These are phyloP conservation scores for Globisporangium yorkense DNA, from an alignment of 352 stramenopile species.

Conservation along the genomic window DNA sequence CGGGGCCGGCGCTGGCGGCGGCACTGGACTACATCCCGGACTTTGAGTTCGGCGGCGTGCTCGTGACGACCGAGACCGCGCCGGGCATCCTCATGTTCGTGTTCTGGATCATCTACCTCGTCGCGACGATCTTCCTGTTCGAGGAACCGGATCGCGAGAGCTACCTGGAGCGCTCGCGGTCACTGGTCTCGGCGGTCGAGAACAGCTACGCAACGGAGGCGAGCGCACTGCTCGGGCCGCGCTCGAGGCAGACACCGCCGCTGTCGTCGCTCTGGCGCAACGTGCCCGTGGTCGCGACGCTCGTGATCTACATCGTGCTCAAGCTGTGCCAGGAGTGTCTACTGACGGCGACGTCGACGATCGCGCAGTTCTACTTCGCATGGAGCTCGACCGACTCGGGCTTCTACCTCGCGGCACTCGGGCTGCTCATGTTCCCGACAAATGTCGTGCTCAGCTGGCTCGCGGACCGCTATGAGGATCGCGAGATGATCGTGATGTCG, in stretches of 20 bases:
- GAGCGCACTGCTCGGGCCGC: conserved; percentile 6
- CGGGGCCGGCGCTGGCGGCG: conserved; percentile 77
- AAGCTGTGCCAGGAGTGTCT: conserved; percentile 90
- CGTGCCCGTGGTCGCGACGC: conserved; percentile 65
- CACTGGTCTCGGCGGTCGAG: conserved; percentile 28
- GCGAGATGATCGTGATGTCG: conserved; percentile 87
- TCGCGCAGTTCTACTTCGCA: conserved; percentile 88
- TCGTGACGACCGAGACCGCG: conserved; percentile 84
- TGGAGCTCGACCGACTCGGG: conserved; percentile 84
- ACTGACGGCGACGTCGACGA: conserved; percentile 77
- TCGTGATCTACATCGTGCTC: conserved; percentile 89
- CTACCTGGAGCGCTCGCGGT: conserved; percentile 39
- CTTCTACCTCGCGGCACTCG: conserved; percentile 84
- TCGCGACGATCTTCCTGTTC: conserved; percentile 52
- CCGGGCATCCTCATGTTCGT: conserved; percentile 89
- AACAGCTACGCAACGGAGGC: conserved; percentile 3
- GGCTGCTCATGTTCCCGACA: conserved; percentile 90
- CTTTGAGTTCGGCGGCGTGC: conserved; percentile 48
- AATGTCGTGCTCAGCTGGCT: conserved; percentile 89
- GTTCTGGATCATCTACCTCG: conserved; percentile 60
- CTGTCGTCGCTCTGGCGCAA: conserved; percentile 70
- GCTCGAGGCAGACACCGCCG: background rate
- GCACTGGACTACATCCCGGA: conserved; percentile 67
- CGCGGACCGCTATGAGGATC: conserved; percentile 87
- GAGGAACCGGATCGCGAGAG: conserved; percentile 58